Base-by-base conservation (phyloP, 2,329 filamentous ascomycete genomes). In the Fusarium drepaniforme region DNA sequence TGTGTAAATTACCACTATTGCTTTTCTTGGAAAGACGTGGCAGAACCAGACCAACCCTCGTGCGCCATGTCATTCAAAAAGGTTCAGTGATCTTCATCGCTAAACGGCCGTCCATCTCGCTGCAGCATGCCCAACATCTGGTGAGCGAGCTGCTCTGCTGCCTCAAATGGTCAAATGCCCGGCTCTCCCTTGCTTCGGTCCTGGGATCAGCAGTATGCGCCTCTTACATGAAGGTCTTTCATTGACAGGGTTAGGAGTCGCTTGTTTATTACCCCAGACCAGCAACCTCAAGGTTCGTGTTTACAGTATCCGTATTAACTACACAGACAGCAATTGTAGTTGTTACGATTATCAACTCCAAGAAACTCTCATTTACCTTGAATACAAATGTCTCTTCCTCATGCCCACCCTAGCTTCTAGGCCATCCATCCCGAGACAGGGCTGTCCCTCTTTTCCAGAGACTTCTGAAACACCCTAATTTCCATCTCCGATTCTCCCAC, bases 381-480 rank as follows among this genome's bases (percentile, higher is more conserved):
- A 56, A 56, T 33, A 56, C 33, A 42, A 51, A 49, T 25, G 28
- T 35, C 28, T 49, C 51, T 46, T 18, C 49, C 37, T 38, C 15
- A 42, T 53, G 23, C 38, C 11, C 18, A 8, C 23, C 40, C 42
- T 51, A 15, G 23, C 44, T 51, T 67, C 49, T 60, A 28, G 35
- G 35, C 57, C 67, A 28, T 69, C 64, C 66, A 62, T 57, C 69
- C 70, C 42, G 74, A 76, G 65, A 71, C 70, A 74, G 62, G 64
- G 66, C 60, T 58, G 60, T 67, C 60, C 35, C 56, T 71, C 57
- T 58, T 71, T 57, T 42, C 30, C 21, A 37, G 40, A 25, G 56
- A 25, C 59, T 49, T 72, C 64, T 79, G 77, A 79, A 79, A 79
- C 77, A 74, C 62, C 37, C 66, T 77, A 77, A 75, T 77, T 68